Percentiles rank a stretch among this genome's conserved stretches.
These are phyloP conservation scores for Helicocarpus griseus DNA, from an alignment of 2,329 filamentous ascomycete species.

Conservation along the genomic window DNA sequence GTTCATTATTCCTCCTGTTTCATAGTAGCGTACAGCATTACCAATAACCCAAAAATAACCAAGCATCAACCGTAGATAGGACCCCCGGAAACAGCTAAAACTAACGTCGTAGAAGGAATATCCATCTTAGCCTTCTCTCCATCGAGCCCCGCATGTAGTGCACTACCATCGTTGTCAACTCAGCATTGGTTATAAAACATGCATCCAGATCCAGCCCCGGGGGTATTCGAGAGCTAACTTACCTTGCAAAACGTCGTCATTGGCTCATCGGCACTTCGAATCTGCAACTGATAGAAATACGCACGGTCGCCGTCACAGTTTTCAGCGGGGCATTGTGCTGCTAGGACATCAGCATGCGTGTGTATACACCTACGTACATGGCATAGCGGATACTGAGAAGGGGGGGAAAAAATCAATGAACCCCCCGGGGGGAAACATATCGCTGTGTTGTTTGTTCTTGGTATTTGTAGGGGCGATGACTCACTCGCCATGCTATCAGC, in stretches of 20 bases:
- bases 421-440: too few species aligned
- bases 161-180: conserved; percentile 24
- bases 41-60: too few species aligned
- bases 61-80: too few species aligned
- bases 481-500: conserved; percentile 66
- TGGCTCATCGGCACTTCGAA: conserved; percentile 93
- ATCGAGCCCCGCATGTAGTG: conserved; percentile 35
- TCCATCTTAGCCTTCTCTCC: conserved; percentile 38
- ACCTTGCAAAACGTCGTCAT: conserved; percentile 96
- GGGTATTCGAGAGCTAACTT: too few species aligned
- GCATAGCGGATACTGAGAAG: background rate
- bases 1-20: too few species aligned
- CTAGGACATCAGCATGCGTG: background rate
- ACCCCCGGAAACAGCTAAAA: too few species aligned
- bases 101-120: too few species aligned
- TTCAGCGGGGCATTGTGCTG: conserved; percentile 72
- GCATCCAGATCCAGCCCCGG: background rate
- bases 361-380: background rate
- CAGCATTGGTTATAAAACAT: background rate
- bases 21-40: too few species aligned
- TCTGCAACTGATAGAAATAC: conserved; percentile 95
- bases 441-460: background rate
- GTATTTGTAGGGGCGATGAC: conserved; percentile 13
- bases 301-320: conserved; percentile 74
- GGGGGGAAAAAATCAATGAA: too few species aligned